These are phyloP conservation scores for Ramularia collo-cygni DNA, from an alignment of 2,329 filamentous ascomycete species.

Conservation along the genomic window DNA sequence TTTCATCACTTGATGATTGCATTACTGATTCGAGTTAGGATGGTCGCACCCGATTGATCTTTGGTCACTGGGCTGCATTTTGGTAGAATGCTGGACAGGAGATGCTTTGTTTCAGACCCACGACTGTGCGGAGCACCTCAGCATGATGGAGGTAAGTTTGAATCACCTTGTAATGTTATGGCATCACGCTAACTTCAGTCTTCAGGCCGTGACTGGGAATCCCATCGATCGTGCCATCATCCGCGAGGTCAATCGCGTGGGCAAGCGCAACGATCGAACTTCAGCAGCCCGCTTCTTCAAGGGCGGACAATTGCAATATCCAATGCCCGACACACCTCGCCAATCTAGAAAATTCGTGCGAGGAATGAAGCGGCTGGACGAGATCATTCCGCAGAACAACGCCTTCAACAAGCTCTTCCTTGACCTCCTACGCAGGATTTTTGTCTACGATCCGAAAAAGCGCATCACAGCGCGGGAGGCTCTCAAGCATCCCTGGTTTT, in stretches of 20 bases:
- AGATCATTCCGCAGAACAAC: slow-evolving; percentile 53
- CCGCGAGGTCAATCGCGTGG: slow-evolving; percentile 25
- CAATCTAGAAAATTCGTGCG: slow-evolving; percentile 60
- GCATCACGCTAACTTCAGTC: neutral
- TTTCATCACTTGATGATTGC: neutral
- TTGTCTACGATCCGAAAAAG: slow-evolving; percentile 60
- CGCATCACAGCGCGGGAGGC: slow-evolving; percentile 60
- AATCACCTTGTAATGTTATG: neutral
- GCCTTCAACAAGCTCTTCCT: slow-evolving; percentile 58
- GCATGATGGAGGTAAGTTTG: slow-evolving; percentile 55
- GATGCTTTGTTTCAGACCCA: slow-evolving; percentile 63
- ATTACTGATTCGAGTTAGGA: slow-evolving; percentile 24
- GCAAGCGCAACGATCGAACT: slow-evolving; percentile 26
- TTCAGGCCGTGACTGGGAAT: slow-evolving; percentile 26
- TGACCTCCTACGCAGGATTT: slow-evolving; percentile 56
- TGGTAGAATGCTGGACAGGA: slow-evolving; percentile 63
- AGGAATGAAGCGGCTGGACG: slow-evolving; percentile 57
- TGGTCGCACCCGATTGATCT: slow-evolving; percentile 65
- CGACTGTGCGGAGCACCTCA: slow-evolving; percentile 61
- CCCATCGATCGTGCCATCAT: slow-evolving; percentile 28
- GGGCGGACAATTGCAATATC: slow-evolving; percentile 53
- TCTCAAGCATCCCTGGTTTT: slow-evolving; percentile 61
- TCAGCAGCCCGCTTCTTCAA: slow-evolving; percentile 26
- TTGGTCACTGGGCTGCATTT: slow-evolving; percentile 63
- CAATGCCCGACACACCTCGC: slow-evolving; percentile 55